A percentile compares a stretch with the other conserved stretches of the same genome.
phyloP scores from a whole-genome alignment of 1,284 basidiomycete genomes.

The Irpex lacteus region DNA sequence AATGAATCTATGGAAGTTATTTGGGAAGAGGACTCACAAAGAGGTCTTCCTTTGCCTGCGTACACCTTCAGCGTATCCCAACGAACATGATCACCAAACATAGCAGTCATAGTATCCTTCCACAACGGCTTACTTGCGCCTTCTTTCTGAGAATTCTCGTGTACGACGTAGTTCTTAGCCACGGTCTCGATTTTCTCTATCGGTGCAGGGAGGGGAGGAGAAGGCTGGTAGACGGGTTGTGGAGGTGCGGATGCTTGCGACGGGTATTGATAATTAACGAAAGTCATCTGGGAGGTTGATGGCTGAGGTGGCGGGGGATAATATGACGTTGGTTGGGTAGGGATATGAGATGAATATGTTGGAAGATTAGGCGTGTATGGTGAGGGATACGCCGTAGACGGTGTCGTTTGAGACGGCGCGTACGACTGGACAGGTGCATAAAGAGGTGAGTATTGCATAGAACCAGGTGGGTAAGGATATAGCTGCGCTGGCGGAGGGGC shows the following conservation, averaged over 20 bases:
- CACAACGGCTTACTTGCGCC: conserved; percentile 52
- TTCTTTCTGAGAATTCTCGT: conserved; percentile 52
- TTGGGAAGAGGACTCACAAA: conserved; percentile 42
- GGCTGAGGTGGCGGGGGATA: not conserved
- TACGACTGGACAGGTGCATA: not conserved
- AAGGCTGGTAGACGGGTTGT: not conserved
- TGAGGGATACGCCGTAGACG: too few species aligned
- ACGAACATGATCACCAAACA: conserved; percentile 74
- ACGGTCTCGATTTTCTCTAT: conserved; percentile 39
- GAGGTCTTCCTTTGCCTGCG: conserved; percentile 54
- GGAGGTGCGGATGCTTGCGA: conserved; percentile 5
- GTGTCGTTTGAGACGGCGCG: not conserved
- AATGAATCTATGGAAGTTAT: not conserved
- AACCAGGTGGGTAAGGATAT: conserved; percentile 2
- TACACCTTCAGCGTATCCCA: conserved; percentile 71
- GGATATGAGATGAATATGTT: not conserved
- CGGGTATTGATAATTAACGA: conserved; percentile 2
- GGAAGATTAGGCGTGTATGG: not conserved
- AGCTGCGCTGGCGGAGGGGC: conserved; percentile 3
- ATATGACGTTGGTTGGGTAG: not conserved
- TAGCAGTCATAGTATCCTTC: conserved; percentile 69
- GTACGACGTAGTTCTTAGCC: conserved; percentile 61
- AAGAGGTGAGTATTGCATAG: not conserved
- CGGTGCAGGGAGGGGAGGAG: conserved; percentile 12
- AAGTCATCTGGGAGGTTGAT: not conserved